Evolutionary conservation across 495 filamentous ascomycete genomes (phyloP), one percentile per base, ranked within the genome.

Genomic region (Glarea lozoyensis): DNA sequence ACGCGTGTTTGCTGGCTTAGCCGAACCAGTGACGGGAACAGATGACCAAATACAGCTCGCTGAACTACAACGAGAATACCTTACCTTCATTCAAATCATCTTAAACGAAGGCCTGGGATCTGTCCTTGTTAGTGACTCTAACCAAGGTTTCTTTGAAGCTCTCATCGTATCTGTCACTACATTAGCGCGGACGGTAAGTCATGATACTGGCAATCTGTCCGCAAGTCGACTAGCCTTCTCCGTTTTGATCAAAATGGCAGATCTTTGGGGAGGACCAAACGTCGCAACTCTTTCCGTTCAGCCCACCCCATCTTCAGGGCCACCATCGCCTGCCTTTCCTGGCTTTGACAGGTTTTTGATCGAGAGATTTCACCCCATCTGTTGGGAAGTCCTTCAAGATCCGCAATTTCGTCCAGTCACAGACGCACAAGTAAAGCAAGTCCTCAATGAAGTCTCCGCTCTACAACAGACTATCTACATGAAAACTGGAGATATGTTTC

Each of bases 321-420:
- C 64, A 4, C 60, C 73, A 3, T 49, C 60, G 2, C 72, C 73
- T 0, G 60, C 58, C 15, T 77, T 99, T 20, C 82, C 87, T 15
- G 93, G 92, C n/a, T 97, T 99, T 57, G 87, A 93, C 46, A 74
- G 73, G 29, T 93, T 90, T 63, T 84, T 93, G 65, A 84, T 95
- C 40, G 70, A 78, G 19, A 76, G 82, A n/a, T 90, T 98, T 63
- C 86, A 93, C 13, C 75, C 86, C 0, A 65, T 90, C 22, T 86
- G 84, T 57, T 98, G 92, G 89, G 79, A 79, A 4, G 78, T 97
- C 1, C 75, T 90, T 1, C 74, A 73, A 10, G 80, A 83, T 10
- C 65, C 78, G 2, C 74, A 75, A 11, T 95, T 97, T 68, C 81
- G 80, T 51, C 70, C 86, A 1, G 58, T 48, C 11, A 77, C 78